Base-by-base conservation (phyloP, 2,329 filamentous ascomycete species). In the Colletotrichum higginsianum region DNA sequence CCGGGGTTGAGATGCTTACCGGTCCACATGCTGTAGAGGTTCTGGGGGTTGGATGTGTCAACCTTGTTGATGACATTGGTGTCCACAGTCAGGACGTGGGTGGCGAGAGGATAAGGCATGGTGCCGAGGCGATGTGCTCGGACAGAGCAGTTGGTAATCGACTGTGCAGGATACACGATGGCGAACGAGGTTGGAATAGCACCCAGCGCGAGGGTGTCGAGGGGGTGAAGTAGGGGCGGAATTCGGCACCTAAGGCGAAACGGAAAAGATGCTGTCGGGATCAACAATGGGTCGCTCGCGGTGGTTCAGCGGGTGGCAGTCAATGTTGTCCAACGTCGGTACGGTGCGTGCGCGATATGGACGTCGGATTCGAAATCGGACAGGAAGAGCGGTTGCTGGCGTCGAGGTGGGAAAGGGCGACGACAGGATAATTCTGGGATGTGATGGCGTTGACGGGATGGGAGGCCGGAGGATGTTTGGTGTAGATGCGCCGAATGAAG, bases 11-110 rank as follows among this genome's bases (percentile, higher is more conserved):
- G 18, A 55, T 72, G 75, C 93, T 89, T 84, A 97, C 95, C 94
- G 82, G 94, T 96, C 95, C 95, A 98, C 90, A 98, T 97, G 86
- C 94, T 95, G 84, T 96, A 97, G 62, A 98, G 90, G 80, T 95
- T 97, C 84, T 97, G 94, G 38, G 94, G 92, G 82, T 97, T 97
- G 76, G 92, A 89, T 1, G 96, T 98, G 84, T 98, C 95, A 79
- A 98, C 94, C 82, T 97, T 94, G 86, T 96, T 94, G 81, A 99
- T 95, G 77, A 96, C 93, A 80, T 92, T 94, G 75, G 94, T 92
- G 85, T 98, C 95, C 82, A 98, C 93, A 74, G 94, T 95, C 79
- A 98, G 88, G 81, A 98, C 93, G 79, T 96, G 93, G 73, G 93
- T 92, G 82, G 93, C 91, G 83, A 97, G 88, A 84, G 90, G 89